phyloP scores from a whole-genome alignment of 1,284 basidiomycete species.

The Tylopilus sp. region DNA sequence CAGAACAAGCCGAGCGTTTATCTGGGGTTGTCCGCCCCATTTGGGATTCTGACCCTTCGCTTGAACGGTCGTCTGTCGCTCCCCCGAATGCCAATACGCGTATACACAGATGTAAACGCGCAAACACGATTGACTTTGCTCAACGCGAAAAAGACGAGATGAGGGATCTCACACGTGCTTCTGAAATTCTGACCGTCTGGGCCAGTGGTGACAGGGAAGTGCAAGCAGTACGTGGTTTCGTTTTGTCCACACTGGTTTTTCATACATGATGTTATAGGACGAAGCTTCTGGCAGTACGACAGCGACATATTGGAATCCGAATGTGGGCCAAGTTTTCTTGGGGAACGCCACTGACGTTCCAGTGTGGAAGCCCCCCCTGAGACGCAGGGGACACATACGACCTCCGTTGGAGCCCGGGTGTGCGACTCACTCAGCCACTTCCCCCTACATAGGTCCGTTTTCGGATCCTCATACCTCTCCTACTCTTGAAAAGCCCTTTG shows the following conservation, averaged over 20 bases:
- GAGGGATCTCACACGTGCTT: slow-evolving; percentile 83
- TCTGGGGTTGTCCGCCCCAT: slow-evolving; percentile 1
- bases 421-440: slow-evolving; percentile 3
- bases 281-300: slow-evolving; percentile 47
- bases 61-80: slow-evolving; percentile 5
- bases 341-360: slow-evolving; percentile 84
- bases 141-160: slow-evolving; percentile 88
- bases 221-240: slow-evolving; percentile 26
- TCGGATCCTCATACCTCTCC: slow-evolving; percentile 18
- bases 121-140: slow-evolving; percentile 74
- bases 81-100: slow-evolving; percentile 22
- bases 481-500: slow-evolving; percentile 46
- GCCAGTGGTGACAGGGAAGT: slow-evolving; percentile 18
- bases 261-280: slow-evolving; percentile 28
- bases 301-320: slow-evolving; percentile 58
- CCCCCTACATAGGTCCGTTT: slow-evolving; percentile 28
- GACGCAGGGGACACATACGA: slow-evolving; percentile 18
- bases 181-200: slow-evolving; percentile 70
- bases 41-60: neutral
- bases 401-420: slow-evolving; percentile 12
- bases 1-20: slow-evolving; percentile 10
- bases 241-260: neutral
- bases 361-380: slow-evolving; percentile 38
- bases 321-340: slow-evolving; percentile 70
- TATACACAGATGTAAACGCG: slow-evolving; percentile 42